These are phyloP conservation scores for baker's yeast (Saccharomyces cerevisiae) DNA, from an alignment of 805 yeast genomes.

Conservation along the genomic window DNA sequence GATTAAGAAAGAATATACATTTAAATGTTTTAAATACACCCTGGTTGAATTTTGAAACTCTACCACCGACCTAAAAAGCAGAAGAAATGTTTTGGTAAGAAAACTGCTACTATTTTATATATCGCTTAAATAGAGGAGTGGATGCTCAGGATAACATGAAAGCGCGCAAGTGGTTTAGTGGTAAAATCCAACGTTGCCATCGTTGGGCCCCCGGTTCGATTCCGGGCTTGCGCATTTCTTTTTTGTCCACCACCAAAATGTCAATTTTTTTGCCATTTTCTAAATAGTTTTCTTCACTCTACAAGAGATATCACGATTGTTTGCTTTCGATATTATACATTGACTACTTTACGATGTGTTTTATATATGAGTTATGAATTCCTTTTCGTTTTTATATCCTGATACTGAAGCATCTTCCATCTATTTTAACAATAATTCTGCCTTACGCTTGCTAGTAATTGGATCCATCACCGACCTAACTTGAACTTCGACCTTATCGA, in stretches of 20 bases:
- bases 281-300: background rate
- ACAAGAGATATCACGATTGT: background rate
- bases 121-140: too few relatives aligned
- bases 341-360: background rate
- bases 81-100: too few relatives aligned
- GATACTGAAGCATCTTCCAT: background rate
- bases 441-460: slow-evolving; percentile 85
- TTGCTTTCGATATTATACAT: background rate
- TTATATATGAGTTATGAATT: background rate
- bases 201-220: slow-evolving; percentile 29
- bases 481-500: slow-evolving; percentile 78
- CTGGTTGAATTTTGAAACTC: too few relatives aligned
- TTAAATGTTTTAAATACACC: too few relatives aligned
- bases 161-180: slow-evolving; percentile 27
- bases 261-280: too few relatives aligned
- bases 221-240: slow-evolving; percentile 26
- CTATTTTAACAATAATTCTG: slow-evolving; percentile 55
- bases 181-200: slow-evolving; percentile 28
- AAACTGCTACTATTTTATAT: too few relatives aligned
- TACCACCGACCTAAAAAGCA: too few relatives aligned
- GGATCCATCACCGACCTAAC: slow-evolving; percentile 79
- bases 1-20: too few relatives aligned
- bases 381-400: background rate
- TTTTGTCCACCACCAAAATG: too few relatives aligned
- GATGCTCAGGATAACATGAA: background rate